Evolutionary conservation across 768 basidiomycete species (phyloP).

Genomic region (Panellus pusillus): DNA sequence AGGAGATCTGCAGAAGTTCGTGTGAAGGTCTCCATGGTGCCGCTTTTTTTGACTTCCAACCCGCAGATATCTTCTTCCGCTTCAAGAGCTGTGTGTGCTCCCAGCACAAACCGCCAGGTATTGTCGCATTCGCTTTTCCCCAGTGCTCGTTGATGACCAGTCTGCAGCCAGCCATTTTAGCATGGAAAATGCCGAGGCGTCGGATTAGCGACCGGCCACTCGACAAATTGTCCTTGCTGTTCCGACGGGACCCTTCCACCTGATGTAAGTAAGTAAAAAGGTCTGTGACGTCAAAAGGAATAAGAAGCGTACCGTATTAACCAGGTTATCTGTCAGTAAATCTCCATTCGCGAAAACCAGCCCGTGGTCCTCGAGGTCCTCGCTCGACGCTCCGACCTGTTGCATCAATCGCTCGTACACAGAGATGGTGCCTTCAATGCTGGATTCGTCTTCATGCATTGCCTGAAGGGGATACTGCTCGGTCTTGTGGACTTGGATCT

Average conservation of each 20-base stretch:
- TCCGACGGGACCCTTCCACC: conserved; percentile 20
- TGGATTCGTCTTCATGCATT: conserved; percentile 25
- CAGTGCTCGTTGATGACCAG: no score
- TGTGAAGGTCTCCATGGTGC: conserved; percentile 19
- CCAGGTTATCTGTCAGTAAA: conserved; percentile 11
- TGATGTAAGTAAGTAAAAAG: background rate
- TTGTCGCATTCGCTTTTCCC: no score
- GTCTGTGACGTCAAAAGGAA: no score
- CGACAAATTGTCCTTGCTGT: background rate
- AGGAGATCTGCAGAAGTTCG: conserved; percentile 5
- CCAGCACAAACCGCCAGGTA: no score
- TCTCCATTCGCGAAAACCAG: conserved; percentile 19
- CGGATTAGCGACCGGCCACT: background rate
- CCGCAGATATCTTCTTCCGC: no score
- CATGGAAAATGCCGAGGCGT: no score
- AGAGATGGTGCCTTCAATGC: conserved; percentile 16
- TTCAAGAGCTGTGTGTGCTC: no score
- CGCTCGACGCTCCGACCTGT: background rate
- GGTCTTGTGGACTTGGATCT: conserved; percentile 20
- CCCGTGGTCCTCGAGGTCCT: conserved; percentile 3
- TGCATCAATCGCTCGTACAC: conserved; percentile 8
- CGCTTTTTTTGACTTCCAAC: no score
- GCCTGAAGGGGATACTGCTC: conserved; percentile 17
- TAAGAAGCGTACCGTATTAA: conserved; percentile 5
- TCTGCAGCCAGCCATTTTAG: no score